A percentile compares a stretch with the other conserved stretches of the same genome.
These are phyloP conservation scores for Atractiella rhizophila DNA, from an alignment of 768 basidiomycete species.

Conservation along the genomic window DNA sequence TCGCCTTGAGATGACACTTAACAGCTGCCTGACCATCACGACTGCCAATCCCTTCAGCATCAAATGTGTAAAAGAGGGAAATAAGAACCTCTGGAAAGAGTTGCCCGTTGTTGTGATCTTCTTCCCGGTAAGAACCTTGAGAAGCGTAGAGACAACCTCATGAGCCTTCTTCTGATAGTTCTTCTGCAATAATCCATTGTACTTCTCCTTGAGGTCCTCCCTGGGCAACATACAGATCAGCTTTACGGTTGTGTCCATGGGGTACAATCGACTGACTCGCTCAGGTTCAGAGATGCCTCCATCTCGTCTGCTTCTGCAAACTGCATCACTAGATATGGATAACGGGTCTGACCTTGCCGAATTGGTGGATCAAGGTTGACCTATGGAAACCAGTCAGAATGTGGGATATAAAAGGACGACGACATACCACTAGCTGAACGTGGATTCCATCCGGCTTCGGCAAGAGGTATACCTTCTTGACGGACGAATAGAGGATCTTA, in stretches of 20 bases:
- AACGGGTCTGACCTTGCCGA: conserved; percentile 88
- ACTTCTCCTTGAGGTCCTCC: conserved; percentile 26
- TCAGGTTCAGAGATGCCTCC: conserved; percentile 76
- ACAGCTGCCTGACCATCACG: conserved; percentile 78
- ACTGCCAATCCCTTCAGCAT: conserved; percentile 23
- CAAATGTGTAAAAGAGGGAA: not conserved
- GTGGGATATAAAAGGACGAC: not conserved
- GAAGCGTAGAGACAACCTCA: conserved; percentile 78
- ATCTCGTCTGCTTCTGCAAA: conserved; percentile 93
- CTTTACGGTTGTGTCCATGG: not conserved
- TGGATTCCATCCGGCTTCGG: conserved; percentile 84
- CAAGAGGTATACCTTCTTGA: conserved; percentile 66
- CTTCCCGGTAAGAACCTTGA: conserved; percentile 68
- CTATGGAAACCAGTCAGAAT: conserved; percentile 23
- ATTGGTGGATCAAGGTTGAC: conserved; percentile 79
- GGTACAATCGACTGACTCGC: conserved; percentile 37
- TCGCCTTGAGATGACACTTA: conserved; percentile 90
- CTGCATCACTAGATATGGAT: conserved; percentile 95
- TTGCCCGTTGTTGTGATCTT: conserved; percentile 69
- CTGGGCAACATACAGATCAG: conserved; percentile 5
- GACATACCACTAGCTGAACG: conserved; percentile 68
- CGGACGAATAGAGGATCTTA: conserved; percentile 72
- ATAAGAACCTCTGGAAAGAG: conserved; percentile 26
- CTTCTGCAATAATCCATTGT: conserved; percentile 53
- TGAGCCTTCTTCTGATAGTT: conserved; percentile 87